Base-by-base conservation (phyloP, 495 filamentous ascomycete genomes). In the Bacidia rubella region DNA sequence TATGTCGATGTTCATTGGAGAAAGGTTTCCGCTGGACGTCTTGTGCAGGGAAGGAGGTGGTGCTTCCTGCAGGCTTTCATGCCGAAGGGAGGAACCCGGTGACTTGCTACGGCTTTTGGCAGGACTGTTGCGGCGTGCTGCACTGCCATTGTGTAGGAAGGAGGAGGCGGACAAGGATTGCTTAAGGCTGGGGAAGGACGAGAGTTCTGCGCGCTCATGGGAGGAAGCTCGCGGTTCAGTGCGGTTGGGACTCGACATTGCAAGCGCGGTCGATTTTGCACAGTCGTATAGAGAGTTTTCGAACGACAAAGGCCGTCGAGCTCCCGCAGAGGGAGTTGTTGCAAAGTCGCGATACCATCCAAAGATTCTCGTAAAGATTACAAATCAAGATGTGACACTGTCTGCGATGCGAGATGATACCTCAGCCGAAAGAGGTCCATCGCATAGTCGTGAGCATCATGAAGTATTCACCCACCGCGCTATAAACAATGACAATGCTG, bases 1-100 rank as follows among this genome's bases (percentile, higher is more conserved):
- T 11, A 61, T 51, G 20, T 53, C 42, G 35, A 61, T 50, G 27
- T 50, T 50, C 25, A 50, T 17, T 4, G 47, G 47, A 19, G 20
- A 21, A 32, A 38, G 20, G 32, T 32, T 21, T 35, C 29, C 29
- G 29, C 29, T 35, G 29, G 29, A 35, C 7, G 29, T 35, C n/a
- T 50, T 38, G n/a, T 19, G 26, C 12, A 10, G n/a, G 24, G 47
- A 47, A 7, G 19, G n/a, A 3, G 24, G 17, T 38, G 12, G 2
- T 50, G 25, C n/a, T 10, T 38, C 47, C 11, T 39, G 3, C 19
- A 11, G 25, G 29, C 47, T 29, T 1, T 50, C 47, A 19, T 22
- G 10, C 23, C 47, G 26, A 9, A 50, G 47, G n/a, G n/a, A 25
- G 12, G 47, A 2, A 11, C 5, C 23, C 21, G 47, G 26, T 17